phyloP scores from a whole-genome alignment of 1,284 basidiomycete species.

The Ganoderma lingzhi region DNA sequence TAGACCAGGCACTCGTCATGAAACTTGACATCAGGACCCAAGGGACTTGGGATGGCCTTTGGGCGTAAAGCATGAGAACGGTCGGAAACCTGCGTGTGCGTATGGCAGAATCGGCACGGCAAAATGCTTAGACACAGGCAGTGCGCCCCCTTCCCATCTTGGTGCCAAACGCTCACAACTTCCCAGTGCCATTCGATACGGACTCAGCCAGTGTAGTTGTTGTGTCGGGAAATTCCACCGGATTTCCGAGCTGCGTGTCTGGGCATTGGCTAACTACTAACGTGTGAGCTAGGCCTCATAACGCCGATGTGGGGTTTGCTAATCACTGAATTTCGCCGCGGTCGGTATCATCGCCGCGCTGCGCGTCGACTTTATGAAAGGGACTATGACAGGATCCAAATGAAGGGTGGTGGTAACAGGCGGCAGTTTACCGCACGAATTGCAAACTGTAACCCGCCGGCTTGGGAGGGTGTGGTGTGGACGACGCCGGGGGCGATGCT shows the following conservation, averaged over 20 bases:
- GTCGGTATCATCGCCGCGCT: slow-evolving; percentile 2
- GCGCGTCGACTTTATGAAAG: not conserved
- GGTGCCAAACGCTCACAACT: slow-evolving; percentile 2
- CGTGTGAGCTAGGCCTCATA: not conserved
- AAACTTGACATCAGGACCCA: not conserved
- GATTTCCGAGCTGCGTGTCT: slow-evolving; percentile 7
- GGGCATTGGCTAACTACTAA: not conserved
- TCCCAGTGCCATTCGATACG: not conserved
- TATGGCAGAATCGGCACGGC: slow-evolving; percentile 7
- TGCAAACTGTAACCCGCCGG: slow-evolving; percentile 6
- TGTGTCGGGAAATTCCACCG: not conserved
- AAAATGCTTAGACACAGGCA: slow-evolving; percentile 7
- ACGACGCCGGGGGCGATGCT: slow-evolving; percentile 31
- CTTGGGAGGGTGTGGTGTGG: slow-evolving; percentile 11
- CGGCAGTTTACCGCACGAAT: not conserved
- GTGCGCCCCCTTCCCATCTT: slow-evolving; percentile 8
- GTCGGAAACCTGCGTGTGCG: not conserved
- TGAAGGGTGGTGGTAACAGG: slow-evolving; percentile 7
- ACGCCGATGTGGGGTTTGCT: not conserved
- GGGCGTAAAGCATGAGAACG: slow-evolving; percentile 1
- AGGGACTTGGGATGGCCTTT: not conserved
- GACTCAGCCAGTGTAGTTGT: not conserved
- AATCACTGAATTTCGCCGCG: not conserved
- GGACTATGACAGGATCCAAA: slow-evolving; percentile 19
- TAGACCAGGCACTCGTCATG: slow-evolving; percentile 14